Conservation (phyloP, 805 yeast species). For the Metschnikowia arizonensis region DNA sequence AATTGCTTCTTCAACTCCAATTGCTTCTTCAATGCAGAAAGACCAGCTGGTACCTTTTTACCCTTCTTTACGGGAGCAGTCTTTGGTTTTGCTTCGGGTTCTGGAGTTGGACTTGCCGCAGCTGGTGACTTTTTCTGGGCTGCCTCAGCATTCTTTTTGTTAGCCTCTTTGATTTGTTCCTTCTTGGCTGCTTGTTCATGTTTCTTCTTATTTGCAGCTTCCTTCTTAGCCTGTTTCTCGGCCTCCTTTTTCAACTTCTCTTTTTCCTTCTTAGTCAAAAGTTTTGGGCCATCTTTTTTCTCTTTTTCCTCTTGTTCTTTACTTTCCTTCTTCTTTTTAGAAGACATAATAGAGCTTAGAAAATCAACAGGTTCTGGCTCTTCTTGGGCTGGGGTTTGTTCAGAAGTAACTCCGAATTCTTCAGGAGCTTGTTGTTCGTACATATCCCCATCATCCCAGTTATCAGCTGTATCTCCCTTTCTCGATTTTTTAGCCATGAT, state of each 20-base stretch:
- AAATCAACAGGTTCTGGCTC: constrained; percentile 46
- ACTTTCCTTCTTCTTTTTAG: constrained; percentile 72
- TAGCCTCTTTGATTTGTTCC: constrained; percentile 50
- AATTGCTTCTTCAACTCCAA: constrained; percentile 81
- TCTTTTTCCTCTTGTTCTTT: constrained; percentile 57
- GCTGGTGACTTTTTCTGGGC: constrained; percentile 21
- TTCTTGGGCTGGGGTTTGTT: constrained; percentile 4
- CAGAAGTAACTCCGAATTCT: constrained; percentile 29
- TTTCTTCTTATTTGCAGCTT: constrained; percentile 82
- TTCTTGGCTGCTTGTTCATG: constrained; percentile 59
- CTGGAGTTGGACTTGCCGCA: constrained; percentile 25
- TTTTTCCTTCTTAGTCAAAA: constrained; percentile 89
- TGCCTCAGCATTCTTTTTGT: constrained; percentile 43
- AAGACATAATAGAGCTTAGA: constrained; percentile 75
- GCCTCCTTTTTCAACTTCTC: constrained; percentile 93
- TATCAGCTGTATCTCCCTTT: constrained; percentile 54
- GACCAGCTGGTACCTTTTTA: constrained; percentile 84
- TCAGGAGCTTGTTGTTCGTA: constrained; percentile 36
- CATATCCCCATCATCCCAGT: constrained; percentile 77
- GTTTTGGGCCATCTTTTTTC: constrained; percentile 56
- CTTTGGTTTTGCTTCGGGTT: constrained; percentile 33
- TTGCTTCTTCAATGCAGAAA: constrained; percentile 88
- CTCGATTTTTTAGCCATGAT: constrained; percentile 48
- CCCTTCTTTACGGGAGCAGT: constrained; percentile 44
- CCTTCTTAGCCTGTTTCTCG: constrained; percentile 88